A percentile compares a stretch with the other conserved stretches of the same genome.
phyloP scores from a whole-genome alignment of 441 rosid species.

The Bocquillonia castaneifolia region DNA sequence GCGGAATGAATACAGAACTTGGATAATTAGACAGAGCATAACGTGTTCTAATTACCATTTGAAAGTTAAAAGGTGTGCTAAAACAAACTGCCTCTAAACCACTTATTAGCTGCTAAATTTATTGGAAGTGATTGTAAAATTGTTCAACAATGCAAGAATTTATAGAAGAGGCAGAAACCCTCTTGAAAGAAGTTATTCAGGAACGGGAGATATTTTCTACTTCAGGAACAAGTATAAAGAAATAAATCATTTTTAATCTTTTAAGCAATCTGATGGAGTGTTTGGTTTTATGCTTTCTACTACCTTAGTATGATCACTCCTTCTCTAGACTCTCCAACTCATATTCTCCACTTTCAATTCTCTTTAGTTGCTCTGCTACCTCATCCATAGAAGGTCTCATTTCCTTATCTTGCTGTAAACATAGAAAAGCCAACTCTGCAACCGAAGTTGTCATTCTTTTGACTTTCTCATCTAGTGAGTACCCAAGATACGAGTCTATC shows the following conservation, averaged over 20 bases:
- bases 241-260: too few species aligned
- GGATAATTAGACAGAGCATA: background rate
- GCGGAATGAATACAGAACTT: background rate
- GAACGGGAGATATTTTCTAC: too few species aligned
- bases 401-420: constrained; percentile 61
- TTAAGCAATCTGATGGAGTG: background rate
- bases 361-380: constrained; percentile 42
- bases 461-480: constrained; percentile 33
- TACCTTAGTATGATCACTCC: background rate
- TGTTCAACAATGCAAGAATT: background rate
- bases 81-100: background rate
- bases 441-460: constrained; percentile 48
- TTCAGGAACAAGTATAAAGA: too few species aligned
- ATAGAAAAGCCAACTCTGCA: constrained; percentile 60
- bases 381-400: constrained; percentile 67
- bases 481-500: constrained; percentile 52
- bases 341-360: constrained; percentile 25
- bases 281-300: background rate
- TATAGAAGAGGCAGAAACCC: too few species aligned
- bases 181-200: too few species aligned
- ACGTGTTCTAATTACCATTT: background rate
- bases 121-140: background rate
- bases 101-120: background rate
- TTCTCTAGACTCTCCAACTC: background rate
- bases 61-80: background rate